Percentiles rank a stretch among this genome's conserved stretches.
phyloP scores from a whole-genome alignment of 192 early-diverging fungal species.

The Umbelopsis vinacea region DNA sequence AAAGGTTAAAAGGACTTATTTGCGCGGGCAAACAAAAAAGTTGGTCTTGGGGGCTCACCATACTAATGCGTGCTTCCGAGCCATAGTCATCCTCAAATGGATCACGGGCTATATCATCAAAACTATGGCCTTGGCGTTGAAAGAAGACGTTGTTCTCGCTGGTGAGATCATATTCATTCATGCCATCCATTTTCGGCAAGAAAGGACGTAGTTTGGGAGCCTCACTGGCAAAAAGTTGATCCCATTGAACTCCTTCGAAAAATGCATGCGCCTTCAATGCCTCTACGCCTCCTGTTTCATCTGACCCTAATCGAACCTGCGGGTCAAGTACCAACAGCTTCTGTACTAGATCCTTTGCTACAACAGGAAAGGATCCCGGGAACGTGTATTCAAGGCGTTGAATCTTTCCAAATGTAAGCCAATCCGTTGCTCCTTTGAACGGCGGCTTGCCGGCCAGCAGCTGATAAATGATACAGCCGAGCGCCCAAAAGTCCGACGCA shows the following conservation, averaged over 20 bases:
- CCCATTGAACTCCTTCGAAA: slow-evolving; percentile 83
- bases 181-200: slow-evolving; percentile 14
- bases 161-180: slow-evolving; percentile 13
- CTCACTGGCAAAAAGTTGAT: slow-evolving; percentile 51
- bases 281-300: slow-evolving; percentile 53
- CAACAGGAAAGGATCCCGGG: slow-evolving; percentile 72
- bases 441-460: slow-evolving; percentile 87
- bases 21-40: too few species aligned
- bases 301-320: slow-evolving; percentile 62
- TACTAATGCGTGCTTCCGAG: slow-evolving; percentile 7
- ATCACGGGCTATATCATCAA: slow-evolving; percentile 3
- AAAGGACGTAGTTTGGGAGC: slow-evolving; percentile 33
- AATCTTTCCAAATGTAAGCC: slow-evolving; percentile 96
- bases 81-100: slow-evolving; percentile 12
- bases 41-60: neutral
- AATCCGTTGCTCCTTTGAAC: slow-evolving; percentile 95
- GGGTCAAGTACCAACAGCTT: slow-evolving; percentile 72
- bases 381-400: slow-evolving; percentile 85
- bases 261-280: slow-evolving; percentile 80
- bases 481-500: slow-evolving; percentile 84
- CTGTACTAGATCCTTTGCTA: slow-evolving; percentile 78
- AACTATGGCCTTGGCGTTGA: slow-evolving; percentile 12
- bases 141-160: slow-evolving; percentile 11
- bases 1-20: too few species aligned
- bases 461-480: slow-evolving; percentile 94